Base-by-base conservation (phyloP, 257 asterid genomes). In the Nicotiana tomentosiformis region DNA sequence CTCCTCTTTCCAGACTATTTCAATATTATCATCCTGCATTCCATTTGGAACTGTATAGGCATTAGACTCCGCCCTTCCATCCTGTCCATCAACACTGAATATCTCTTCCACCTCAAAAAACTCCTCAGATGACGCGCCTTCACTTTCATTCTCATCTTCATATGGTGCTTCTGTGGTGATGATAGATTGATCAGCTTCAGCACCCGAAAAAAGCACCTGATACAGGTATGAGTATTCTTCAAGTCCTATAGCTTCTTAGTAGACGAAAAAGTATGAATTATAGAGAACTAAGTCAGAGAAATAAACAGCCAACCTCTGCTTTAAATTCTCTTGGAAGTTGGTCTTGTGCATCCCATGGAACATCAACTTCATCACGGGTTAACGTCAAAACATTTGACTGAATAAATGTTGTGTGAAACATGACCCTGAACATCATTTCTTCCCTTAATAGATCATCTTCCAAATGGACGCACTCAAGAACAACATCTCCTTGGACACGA, bases 31-130 rank as follows among this genome's bases (percentile, higher is more conserved):
- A 26, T 86, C 90, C 84, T 81, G 88, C 82, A 82, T 83, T 69
- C 77, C 83, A 77, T 87, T 87, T 66, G 77, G 91, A 82, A 82
- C 82, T 81, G 84, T 57, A 85, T 37, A 88, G 86, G 87, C 84
- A 86, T 89, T 89, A 79, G 86, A 77, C 69, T 89, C 97, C 65
- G 76, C 89, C 89, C 91, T 96, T 84, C 90, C 91, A 51, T 93
- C 98, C 26, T 86, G 93, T 60, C 87, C 91, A 85, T 96, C 97
- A 77, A 85, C 86, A 85, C 93, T 89, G 90, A 96, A 96, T 74
- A 96, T 94, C 94, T 96, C 98, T 88, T 94, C 99, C 78, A 93
- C 99, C 93, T 96, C 98, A 74, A 90, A 96, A 84, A 92, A 96
- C 88, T 96, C 98, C 64, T 96, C 99, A 1, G 93, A 92, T 66